A percentile compares a stretch with the other conserved stretches of the same genome.
These are phyloP conservation scores for Amphichorda felina DNA, from an alignment of 2,329 filamentous ascomycete species.

Conservation along the genomic window DNA sequence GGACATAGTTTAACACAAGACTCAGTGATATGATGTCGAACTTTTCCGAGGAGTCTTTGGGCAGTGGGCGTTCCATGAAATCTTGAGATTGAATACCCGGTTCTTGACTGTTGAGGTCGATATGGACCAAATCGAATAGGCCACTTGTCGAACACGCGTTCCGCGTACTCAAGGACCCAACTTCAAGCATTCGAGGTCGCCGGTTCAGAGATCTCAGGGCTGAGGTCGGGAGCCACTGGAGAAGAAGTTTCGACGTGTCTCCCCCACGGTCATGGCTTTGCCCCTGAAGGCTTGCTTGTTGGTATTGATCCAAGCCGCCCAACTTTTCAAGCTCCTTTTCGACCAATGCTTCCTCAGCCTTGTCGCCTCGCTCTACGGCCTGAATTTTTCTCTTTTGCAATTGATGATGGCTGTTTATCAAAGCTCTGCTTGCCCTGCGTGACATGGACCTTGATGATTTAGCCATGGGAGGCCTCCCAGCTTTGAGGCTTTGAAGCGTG, in stretches of 20 bases:
- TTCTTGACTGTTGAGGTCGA: slow-evolving; percentile 83
- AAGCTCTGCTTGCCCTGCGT: slow-evolving; percentile 48
- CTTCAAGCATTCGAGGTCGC: slow-evolving; percentile 62
- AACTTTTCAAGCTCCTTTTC: slow-evolving; percentile 41
- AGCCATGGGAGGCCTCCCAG: slow-evolving; percentile 43
- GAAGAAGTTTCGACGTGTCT: slow-evolving; percentile 51
- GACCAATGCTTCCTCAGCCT: slow-evolving; percentile 23
- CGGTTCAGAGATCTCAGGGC: slow-evolving; percentile 12
- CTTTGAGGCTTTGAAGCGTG: slow-evolving; percentile 27
- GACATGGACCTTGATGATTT: slow-evolving; percentile 46
- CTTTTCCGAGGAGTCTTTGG: slow-evolving; percentile 42
- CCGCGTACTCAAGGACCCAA: slow-evolving; percentile 72
- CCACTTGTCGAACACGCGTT: slow-evolving; percentile 73
- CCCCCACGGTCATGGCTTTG: slow-evolving; percentile 55
- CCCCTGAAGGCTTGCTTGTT: slow-evolving; percentile 56
- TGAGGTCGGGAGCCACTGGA: slow-evolving; percentile 43
- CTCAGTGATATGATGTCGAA: slow-evolving; percentile 92
- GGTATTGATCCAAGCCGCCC: slow-evolving; percentile 52
- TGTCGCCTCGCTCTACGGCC: slow-evolving; percentile 41
- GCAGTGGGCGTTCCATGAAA: slow-evolving; percentile 81
- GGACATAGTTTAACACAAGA: slow-evolving; percentile 88
- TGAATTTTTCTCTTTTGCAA: slow-evolving; percentile 50
- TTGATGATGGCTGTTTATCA: slow-evolving; percentile 56
- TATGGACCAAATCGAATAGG: slow-evolving; percentile 63
- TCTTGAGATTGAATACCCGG: slow-evolving; percentile 77